Evolutionary conservation across 306 rosid genomes (phyloP).

Genomic region (Quercus aquifolioides): DNA sequence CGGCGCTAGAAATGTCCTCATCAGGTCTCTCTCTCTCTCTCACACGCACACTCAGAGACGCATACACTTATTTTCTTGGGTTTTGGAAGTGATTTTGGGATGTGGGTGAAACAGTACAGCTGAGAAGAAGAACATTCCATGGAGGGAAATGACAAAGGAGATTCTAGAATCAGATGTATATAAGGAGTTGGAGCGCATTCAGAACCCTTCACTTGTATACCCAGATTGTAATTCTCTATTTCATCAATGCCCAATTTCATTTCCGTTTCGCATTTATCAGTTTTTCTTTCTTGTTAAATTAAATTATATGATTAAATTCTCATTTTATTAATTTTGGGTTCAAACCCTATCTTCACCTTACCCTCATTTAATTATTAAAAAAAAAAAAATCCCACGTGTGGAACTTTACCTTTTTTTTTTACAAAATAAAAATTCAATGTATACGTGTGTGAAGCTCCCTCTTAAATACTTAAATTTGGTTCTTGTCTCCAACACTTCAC

Average conservation of each 20-base stretch:
- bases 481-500: fast-evolving
- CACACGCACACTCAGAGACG: too few relatives aligned
- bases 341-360: too few relatives aligned
- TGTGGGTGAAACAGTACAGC: conserved; percentile 53
- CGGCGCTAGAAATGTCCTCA: conserved; percentile 55
- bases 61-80: not conserved
- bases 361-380: too few relatives aligned
- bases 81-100: conserved; percentile 5
- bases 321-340: too few relatives aligned
- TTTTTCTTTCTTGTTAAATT: not conserved
- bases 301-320: too few relatives aligned
- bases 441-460: too few relatives aligned
- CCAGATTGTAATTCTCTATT: conserved; percentile 53
- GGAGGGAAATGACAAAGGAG: conserved; percentile 53
- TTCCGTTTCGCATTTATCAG: not conserved
- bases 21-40: conserved; percentile 33
- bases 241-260: not conserved
- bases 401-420: too few relatives aligned
- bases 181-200: conserved; percentile 52
- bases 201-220: conserved; percentile 43
- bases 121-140: conserved; percentile 66
- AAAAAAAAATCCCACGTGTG: too few relatives aligned
- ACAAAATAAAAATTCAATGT: too few relatives aligned
- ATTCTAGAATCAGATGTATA: conserved; percentile 59
- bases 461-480: too few relatives aligned